Conservation (phyloP, 2,329 filamentous ascomycete species). For the Aphanocladium album region DNA sequence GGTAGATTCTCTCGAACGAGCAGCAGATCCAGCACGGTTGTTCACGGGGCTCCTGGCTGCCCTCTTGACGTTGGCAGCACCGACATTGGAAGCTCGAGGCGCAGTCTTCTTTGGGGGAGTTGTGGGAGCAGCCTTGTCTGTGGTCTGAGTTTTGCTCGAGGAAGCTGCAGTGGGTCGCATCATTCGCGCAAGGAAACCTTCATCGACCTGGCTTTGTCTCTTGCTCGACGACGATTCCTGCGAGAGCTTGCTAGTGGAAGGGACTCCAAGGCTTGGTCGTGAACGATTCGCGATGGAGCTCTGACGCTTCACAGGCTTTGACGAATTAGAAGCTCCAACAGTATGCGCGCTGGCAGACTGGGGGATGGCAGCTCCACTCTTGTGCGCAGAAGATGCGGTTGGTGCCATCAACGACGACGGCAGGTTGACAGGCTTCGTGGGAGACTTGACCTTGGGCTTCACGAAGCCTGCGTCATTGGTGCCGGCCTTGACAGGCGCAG, state of each 20-base stretch:
- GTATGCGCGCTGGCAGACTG: constrained; percentile 25
- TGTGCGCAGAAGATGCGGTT: constrained; percentile 65
- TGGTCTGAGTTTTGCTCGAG: constrained; percentile 51
- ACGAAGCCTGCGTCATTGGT: constrained; percentile 38
- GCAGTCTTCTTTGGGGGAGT: constrained; percentile 44
- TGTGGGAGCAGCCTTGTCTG: constrained; percentile 50
- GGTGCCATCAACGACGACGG: constrained; percentile 64
- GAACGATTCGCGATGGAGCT: constrained; percentile 39
- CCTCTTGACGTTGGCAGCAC: constrained; percentile 9
- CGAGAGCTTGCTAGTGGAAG: constrained; percentile 48
- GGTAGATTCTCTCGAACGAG: constrained; percentile 3
- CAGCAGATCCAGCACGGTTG: constrained; percentile 8
- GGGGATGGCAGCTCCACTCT: constrained; percentile 33
- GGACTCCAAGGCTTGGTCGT: constrained; percentile 52
- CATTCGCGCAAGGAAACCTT: constrained; percentile 74
- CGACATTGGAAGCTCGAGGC: neutral
- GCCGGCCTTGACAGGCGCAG: constrained; percentile 36
- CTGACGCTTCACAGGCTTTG: constrained; percentile 38
- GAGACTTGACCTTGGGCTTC: constrained; percentile 61
- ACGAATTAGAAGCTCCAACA: constrained; percentile 32
- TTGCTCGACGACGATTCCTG: constrained; percentile 39
- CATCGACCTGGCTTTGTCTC: constrained; percentile 55
- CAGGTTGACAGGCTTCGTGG: constrained; percentile 62
- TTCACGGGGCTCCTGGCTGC: constrained; percentile 20
- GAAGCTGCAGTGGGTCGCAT: constrained; percentile 70